Evolutionary conservation across 129 eudicot genomes (phyloP), one percentile per base, ranked within the genome.

Genomic region (Smallanthus sonchifolius): DNA sequence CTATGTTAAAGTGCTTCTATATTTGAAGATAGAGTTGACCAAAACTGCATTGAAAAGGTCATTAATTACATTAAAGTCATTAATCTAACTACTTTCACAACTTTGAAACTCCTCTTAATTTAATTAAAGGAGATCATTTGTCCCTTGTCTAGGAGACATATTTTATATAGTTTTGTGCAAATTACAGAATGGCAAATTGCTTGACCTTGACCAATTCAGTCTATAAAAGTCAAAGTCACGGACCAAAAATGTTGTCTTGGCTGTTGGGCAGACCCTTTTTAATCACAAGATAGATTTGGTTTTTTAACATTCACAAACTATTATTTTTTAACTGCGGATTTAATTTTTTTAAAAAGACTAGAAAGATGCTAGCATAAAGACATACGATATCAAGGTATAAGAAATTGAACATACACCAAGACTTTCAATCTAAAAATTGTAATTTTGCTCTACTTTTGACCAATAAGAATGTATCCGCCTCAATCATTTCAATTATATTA

Each of bases 71-170:
- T 49, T 54, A 71, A 38, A 54, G 37, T 71, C 63, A 54, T 19
- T 62, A 37, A 36, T 54, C 24, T 19, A 75, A 75, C 51, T 65
- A 75, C 40, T 49, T 75, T 75, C 65, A 20, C 52, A 68, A 47
- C 30, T 63, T 44, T 47, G 14, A 48, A 75, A 64, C 39, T 48
- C 59, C 43, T 48, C 10, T 34, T 74, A 45, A 62, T 45, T 61
- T 73, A 72, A 56, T 73, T 72, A 34, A 35, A 7, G 28, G 55
- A 73, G 60, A 57, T 73, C 42, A 36, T 45, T 16, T 75, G 79
- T 75, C 72, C 64, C 79, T 49, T 37, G 65, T 40, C 10, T 36
- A 75, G 73, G 73, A 65, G 79, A 75, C 79, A 75, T 65, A 69
- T 36, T 75, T 39, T 48, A 64, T 64, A 63, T 64, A 36, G 49